phyloP scores from a whole-genome alignment of 2,329 filamentous ascomycete genomes.

The Cladosporium oxysporum region DNA sequence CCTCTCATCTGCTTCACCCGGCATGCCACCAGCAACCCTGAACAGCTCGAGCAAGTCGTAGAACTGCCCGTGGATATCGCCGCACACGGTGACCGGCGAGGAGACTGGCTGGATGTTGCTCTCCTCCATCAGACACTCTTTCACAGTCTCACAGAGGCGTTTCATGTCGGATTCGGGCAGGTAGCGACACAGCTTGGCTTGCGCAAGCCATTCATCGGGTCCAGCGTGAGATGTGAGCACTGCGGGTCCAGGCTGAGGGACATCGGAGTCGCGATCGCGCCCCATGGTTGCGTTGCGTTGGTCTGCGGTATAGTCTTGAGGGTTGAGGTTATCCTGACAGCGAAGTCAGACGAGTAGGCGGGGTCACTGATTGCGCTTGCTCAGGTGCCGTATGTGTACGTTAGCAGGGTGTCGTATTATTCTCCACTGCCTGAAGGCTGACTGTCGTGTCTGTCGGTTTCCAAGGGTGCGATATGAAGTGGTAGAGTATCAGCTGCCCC shows the following conservation, averaged over 20 bases:
- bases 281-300: slow-evolving; percentile 41
- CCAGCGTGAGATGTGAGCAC: slow-evolving; percentile 80
- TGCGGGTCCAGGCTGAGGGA: slow-evolving; percentile 89
- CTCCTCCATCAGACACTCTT: slow-evolving; percentile 99
- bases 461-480: background rate
- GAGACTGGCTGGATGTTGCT: slow-evolving; percentile 98
- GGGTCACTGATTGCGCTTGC: background rate
- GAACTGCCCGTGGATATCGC: slow-evolving; percentile 98
- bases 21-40: slow-evolving; percentile 94
- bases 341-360: slow-evolving; percentile 21
- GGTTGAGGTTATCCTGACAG: slow-evolving; percentile 17
- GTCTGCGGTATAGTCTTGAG: slow-evolving; percentile 5
- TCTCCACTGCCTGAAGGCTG: background rate
- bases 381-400: background rate
- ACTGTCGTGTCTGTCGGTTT: background rate
- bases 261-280: slow-evolving; percentile 52
- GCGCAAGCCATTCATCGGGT: slow-evolving; percentile 93
- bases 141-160: slow-evolving; percentile 96
- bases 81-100: slow-evolving; percentile 94
- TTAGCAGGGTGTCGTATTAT: background rate
- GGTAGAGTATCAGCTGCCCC: slow-evolving; percentile 1
- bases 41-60: slow-evolving; percentile 98
- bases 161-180: slow-evolving; percentile 97
- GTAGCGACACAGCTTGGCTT: slow-evolving; percentile 96
- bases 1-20: slow-evolving; percentile 61